Evolutionary conservation across 768 basidiomycete species (phyloP).

Genomic region (Leccinum truebloodii): DNA sequence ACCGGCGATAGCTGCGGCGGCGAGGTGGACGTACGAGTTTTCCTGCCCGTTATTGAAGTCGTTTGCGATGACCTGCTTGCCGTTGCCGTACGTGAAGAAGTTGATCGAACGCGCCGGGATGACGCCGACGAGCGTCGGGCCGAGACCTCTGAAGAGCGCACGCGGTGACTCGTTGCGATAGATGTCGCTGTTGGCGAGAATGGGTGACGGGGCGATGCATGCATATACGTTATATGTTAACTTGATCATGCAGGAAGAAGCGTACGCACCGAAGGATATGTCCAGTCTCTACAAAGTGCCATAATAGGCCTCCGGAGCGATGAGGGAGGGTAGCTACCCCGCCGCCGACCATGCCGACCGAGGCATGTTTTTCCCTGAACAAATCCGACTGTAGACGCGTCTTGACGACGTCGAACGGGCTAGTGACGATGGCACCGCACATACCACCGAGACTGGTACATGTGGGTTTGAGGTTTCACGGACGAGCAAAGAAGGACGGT

Average conservation of each 20-base stretch:
- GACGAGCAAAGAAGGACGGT: not conserved
- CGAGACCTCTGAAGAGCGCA: constrained; percentile 93
- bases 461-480: constrained; percentile 7
- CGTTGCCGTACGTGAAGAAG: constrained; percentile 97
- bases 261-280: constrained; percentile 74
- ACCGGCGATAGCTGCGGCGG: constrained; percentile 85
- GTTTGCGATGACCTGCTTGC: constrained; percentile 87
- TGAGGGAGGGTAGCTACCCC: constrained; percentile 35
- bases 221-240: not conserved
- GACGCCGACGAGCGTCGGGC: constrained; percentile 91
- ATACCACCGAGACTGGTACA: constrained; percentile 83
- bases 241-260: not conserved
- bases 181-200: constrained; percentile 63
- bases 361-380: constrained; percentile 52
- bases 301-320: constrained; percentile 60
- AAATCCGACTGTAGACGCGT: constrained; percentile 93
- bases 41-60: constrained; percentile 75
- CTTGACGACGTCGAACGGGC: constrained; percentile 98
- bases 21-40: constrained; percentile 82
- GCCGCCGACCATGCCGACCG: constrained; percentile 33
- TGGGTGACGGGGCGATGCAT: not conserved
- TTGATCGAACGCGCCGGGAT: constrained; percentile 96
- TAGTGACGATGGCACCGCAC: constrained; percentile 96
- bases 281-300: constrained; percentile 93
- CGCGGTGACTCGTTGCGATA: constrained; percentile 84